Percentiles rank a stretch among this genome's conserved stretches.
Evolutionary conservation across 768 basidiomycete species (phyloP).

Genomic region (Tricholoma furcatifolium): DNA sequence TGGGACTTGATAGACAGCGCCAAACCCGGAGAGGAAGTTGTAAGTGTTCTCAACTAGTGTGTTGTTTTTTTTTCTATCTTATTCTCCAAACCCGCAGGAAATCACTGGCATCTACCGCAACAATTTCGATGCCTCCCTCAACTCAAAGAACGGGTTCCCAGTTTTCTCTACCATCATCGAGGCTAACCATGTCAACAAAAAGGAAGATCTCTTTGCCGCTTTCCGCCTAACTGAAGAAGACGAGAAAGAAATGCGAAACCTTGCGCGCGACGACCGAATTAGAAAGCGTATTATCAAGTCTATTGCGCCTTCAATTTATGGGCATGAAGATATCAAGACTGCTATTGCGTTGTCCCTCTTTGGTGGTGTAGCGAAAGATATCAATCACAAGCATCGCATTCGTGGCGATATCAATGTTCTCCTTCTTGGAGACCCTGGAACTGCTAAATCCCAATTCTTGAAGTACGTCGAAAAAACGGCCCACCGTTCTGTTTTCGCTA

Average conservation of each 20-base stretch:
- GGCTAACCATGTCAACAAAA: constrained; percentile 98
- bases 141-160: constrained; percentile 98
- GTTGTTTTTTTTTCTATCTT: constrained; percentile 7
- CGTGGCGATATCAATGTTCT: constrained; percentile 98
- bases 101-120: constrained; percentile 98
- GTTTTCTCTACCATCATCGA: constrained; percentile 99
- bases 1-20: constrained; percentile 99
- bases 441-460: constrained; percentile 98
- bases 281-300: constrained; percentile 98
- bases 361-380: constrained; percentile 91
- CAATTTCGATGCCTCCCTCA: constrained; percentile 97
- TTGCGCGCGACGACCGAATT: constrained; percentile 91
- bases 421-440: constrained; percentile 95
- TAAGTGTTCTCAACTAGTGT: constrained; percentile 34
- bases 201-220: constrained; percentile 98
- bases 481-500: constrained; percentile 95
- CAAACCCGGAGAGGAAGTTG: constrained; percentile 98
- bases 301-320: constrained; percentile 98
- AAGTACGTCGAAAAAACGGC: constrained; percentile 99
- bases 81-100: constrained; percentile 55
- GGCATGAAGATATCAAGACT: constrained; percentile 99
- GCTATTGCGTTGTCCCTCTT: constrained; percentile 95
- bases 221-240: constrained; percentile 97
- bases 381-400: constrained; percentile 94
- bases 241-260: constrained; percentile 83